phyloP scores from a whole-genome alignment of 78 protist genomes.

The Isochrysis galbana region DNA sequence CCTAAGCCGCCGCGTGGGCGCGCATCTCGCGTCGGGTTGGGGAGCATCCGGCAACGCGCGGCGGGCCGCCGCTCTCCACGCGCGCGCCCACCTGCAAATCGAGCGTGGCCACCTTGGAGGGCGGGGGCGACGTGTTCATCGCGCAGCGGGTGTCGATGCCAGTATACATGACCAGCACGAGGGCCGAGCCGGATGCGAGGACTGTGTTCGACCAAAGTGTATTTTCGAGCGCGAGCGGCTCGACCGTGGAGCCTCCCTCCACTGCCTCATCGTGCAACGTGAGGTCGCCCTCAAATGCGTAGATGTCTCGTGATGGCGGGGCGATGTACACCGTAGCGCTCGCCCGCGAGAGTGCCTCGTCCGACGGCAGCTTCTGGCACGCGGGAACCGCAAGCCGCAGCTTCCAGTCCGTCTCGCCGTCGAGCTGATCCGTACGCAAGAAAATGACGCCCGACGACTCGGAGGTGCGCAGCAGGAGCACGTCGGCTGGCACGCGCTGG shows the following conservation, averaged over 20 bases:
- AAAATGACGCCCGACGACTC: conserved; percentile 85
- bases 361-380: conserved; percentile 34
- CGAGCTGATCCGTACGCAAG: conserved; percentile 92
- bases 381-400: conserved; percentile 57
- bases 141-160: conserved; percentile 91
- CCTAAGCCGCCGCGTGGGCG: no score
- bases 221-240: conserved; percentile 88
- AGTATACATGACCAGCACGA: conserved; percentile 85
- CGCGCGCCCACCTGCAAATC: conserved; percentile 89
- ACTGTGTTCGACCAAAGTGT: conserved; percentile 96
- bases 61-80: no score
- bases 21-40: no score
- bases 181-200: conserved; percentile 81
- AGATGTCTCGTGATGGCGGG: conserved; percentile 83
- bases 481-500: conserved; percentile 85
- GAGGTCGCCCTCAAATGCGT: conserved; percentile 64
- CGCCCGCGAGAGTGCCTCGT: background rate
- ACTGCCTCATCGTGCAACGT: background rate
- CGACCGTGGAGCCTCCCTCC: conserved; percentile 28
- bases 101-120: conserved; percentile 82
- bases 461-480: conserved; percentile 83
- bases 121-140: conserved; percentile 85
- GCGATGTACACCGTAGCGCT: conserved; percentile 37
- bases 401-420: conserved; percentile 97
- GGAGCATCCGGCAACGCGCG: no score